Base-by-base conservation (phyloP, 495 filamentous ascomycete species). In the Trichoderma asperelloides region DNA sequence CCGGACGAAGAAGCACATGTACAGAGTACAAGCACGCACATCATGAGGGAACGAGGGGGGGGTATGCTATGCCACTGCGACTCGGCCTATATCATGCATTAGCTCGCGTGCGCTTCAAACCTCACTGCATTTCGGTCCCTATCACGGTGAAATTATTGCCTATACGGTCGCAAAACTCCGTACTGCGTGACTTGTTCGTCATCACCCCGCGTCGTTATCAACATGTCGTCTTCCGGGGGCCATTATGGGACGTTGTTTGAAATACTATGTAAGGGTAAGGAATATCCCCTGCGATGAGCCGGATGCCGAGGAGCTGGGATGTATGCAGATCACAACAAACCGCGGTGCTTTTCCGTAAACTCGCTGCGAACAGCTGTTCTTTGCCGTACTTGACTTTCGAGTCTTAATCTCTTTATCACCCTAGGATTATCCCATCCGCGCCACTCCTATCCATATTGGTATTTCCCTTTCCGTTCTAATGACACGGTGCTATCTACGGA, bases 61-160 rank as follows among this genome's bases (percentile, higher is more conserved):
- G 55, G 55, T n/a, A n/a, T n/a, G n/a, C 8, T 60, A 16, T 60
- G 55, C 27, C 1, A 25, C 27, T 25, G 55, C 55, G 25, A 60
- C 55, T 60, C 47, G 47, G 55, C 23, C 55, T 60, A 60, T 60
- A 27, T 60, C 23, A 60, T 60, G 55, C 55, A 30, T 60, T 60
- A 60, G 23, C 55, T 30, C 27, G 55, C 55, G 27, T 60, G 27
- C 55, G 11, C 55, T 28, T 30, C 55, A 60, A 28, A 1, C 27
- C 23, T 13, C 16, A 30, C 27, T 30, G 55, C 25, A 12, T 13
- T 18, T 60, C 27, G 55, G 55, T 60, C 23, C 23, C 55, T 60
- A 30, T 30, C 55, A 25, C 55, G 55, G 55, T 60, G 55, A 60
- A 60, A 60, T 30, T 60, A 15, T n/a, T 25, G 18, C 16, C 23